phyloP scores from a whole-genome alignment of 106 monocot genomes.

The Chionographis japonica region DNA sequence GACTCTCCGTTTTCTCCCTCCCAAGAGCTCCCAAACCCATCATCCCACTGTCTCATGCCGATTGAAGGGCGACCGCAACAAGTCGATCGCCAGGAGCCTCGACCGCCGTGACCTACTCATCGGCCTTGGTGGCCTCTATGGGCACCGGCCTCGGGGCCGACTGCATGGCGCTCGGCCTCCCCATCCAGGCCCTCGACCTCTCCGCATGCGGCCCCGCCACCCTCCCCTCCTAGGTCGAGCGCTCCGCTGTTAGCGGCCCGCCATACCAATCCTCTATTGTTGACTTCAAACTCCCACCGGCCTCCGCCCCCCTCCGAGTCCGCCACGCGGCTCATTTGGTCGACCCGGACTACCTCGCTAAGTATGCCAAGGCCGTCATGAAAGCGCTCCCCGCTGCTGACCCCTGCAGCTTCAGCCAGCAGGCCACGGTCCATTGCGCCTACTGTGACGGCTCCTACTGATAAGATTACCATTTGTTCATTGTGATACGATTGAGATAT shows the following conservation, averaged over 20 bases:
- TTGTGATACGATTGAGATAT: too few species aligned
- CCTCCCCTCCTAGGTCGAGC: neutral
- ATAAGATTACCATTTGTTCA: too few species aligned
- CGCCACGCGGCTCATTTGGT: conserved; percentile 29
- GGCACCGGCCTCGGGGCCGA: conserved; percentile 3
- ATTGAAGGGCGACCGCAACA: neutral
- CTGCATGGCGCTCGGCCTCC: conserved; percentile 3
- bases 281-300: conserved; percentile 24
- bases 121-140: conserved; percentile 19
- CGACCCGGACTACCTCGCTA: conserved; percentile 18
- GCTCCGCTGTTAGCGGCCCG: conserved; percentile 11
- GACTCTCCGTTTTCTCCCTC: neutral
- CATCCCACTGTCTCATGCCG: conserved; percentile 17
- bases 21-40: neutral
- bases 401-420: too few species aligned
- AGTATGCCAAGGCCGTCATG: conserved; percentile 41
- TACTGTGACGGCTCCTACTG: conserved; percentile 31
- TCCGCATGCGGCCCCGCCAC: conserved; percentile 3
- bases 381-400: conserved; percentile 30
- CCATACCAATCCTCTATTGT: conserved; percentile 12
- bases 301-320: too few species aligned
- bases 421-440: conserved; percentile 44
- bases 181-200: conserved; percentile 22
- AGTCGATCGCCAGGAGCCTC: neutral
- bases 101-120: conserved; percentile 27